Evolutionary conservation across 73 alveolate species (phyloP), one percentile per base, ranked within the genome.

Genomic region (Paramecium pentaurelia): DNA sequence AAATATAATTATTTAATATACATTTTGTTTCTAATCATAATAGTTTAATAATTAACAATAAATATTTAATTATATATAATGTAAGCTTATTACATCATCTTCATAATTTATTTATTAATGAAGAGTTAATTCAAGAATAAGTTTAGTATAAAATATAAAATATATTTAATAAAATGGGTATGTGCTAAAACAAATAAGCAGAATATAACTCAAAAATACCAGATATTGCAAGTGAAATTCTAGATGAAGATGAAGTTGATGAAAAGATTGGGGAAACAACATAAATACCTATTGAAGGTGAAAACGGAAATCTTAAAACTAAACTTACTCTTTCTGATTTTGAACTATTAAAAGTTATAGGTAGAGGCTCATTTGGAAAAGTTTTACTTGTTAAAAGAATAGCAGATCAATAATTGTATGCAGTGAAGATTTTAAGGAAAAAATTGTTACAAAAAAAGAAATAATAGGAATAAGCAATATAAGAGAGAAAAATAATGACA

Each of bases 291-390:
- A 38, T 59, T 40, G 75, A 40, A 18, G 32, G 14, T 12, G 34
- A 89, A 80, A 51, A 64, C 37, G 60, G 32, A 68, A 51, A 58
- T 18, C 60, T 64, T 28, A 83, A 54, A 54, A 54, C 70, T 6
- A 54, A 54, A 18, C 70, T 89, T 27, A 28, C 37, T 30, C 86
- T 86, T 25, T 25, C 88, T 10, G 96, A 93, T 92, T 93, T 93
- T 77, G 90, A 71, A 8, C 92, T 93, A 9, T 54, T 94, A 27
- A 94, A 97, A 95, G 99, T 98, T n/a, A 94, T 97, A 44, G 99
- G 99, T 4, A 77, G 97, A 85, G 99, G 99, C 0, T 92, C 99
- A 5, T 97, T 97, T 86, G 99, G 99, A 20, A 97, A 97, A 92
- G 99, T 97, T 11, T 89, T 96, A 86, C 86, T 97, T 30, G 99